Conservation (phyloP, 2,329 filamentous ascomycete species). For the Coleophoma eucalyptorum region DNA sequence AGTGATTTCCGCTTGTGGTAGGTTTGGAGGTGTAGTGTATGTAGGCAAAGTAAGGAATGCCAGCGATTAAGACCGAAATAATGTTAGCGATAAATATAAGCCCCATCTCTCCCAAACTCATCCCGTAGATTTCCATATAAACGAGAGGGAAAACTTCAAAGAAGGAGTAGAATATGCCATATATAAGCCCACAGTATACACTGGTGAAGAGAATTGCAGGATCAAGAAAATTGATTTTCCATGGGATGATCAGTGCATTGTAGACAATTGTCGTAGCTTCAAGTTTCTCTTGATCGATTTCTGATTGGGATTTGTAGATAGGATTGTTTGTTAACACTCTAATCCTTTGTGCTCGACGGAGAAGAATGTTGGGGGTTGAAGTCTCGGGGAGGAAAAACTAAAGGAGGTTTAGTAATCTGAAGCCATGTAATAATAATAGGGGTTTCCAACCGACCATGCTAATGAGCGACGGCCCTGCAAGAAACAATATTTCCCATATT, state of each 20-base stretch:
- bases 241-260: conserved; percentile 54
- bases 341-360: conserved; percentile 52
- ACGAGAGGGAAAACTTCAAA: conserved; percentile 62
- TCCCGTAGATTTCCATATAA: conserved; percentile 52
- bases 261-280: conserved; percentile 38
- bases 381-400: conserved; percentile 62
- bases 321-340: conserved; percentile 50
- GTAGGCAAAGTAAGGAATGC: conserved; percentile 42
- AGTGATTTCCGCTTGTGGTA: conserved; percentile 39
- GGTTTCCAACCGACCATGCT: too few relatives aligned
- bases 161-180: conserved; percentile 54
- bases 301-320: conserved; percentile 53
- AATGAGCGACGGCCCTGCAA: conserved; percentile 29
- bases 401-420: conserved; percentile 43
- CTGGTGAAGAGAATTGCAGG: conserved; percentile 57
- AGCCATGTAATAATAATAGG: too few relatives aligned
- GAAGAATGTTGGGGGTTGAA: conserved; percentile 49
- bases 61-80: conserved; percentile 48
- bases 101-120: conserved; percentile 51
- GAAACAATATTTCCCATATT: conserved; percentile 57
- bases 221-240: conserved; percentile 52
- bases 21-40: conserved; percentile 45
- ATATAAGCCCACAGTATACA: conserved; percentile 54
- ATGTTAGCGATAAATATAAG: conserved; percentile 57
- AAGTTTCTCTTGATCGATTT: conserved; percentile 53